Conservation (phyloP, 73 alveolate genomes). For the Symbiodinium pilosum region DNA sequence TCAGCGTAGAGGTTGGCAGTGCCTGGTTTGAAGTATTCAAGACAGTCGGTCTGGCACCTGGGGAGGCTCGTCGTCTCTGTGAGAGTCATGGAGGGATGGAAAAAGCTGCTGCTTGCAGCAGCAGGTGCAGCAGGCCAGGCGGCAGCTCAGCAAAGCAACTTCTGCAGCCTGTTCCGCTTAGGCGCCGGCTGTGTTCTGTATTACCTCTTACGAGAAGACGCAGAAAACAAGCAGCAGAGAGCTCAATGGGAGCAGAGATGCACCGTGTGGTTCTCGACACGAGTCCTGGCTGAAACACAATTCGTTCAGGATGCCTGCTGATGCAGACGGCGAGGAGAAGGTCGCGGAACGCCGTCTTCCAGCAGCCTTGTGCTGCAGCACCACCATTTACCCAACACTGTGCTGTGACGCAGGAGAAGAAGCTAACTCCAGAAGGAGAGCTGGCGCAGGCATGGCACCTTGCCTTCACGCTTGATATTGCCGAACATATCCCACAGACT, state of each 20-base stretch:
- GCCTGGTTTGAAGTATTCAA: background rate
- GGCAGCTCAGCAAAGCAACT: background rate
- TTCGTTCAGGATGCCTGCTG: background rate
- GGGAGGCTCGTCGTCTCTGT: slow-evolving; percentile 12
- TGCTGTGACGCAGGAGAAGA: background rate
- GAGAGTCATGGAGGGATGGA: slow-evolving; percentile 86
- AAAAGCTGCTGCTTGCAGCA: slow-evolving; percentile 70
- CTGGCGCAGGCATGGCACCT: background rate
- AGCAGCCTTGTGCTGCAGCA: no score
- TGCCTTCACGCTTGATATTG: no score
- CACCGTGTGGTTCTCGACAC: background rate
- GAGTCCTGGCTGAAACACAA: background rate
- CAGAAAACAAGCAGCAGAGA: slow-evolving; percentile 31
- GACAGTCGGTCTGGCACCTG: background rate
- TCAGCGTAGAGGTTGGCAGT: background rate
- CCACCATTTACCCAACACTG: background rate
- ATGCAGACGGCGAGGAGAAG: slow-evolving; percentile 23
- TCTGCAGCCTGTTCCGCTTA: background rate
- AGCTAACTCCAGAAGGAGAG: slow-evolving; percentile 12
- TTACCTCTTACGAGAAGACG: slow-evolving; percentile 82
- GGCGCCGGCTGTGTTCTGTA: slow-evolving; percentile 89
- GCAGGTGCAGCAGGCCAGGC: slow-evolving; percentile 71
- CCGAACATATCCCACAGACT: no score
- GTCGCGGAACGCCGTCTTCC: background rate
- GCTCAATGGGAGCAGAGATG: background rate